Percentiles rank a stretch among this genome's conserved stretches.
Conservation (phyloP, 2,329 filamentous ascomycete species). For the Colletotrichum magnum region DNA sequence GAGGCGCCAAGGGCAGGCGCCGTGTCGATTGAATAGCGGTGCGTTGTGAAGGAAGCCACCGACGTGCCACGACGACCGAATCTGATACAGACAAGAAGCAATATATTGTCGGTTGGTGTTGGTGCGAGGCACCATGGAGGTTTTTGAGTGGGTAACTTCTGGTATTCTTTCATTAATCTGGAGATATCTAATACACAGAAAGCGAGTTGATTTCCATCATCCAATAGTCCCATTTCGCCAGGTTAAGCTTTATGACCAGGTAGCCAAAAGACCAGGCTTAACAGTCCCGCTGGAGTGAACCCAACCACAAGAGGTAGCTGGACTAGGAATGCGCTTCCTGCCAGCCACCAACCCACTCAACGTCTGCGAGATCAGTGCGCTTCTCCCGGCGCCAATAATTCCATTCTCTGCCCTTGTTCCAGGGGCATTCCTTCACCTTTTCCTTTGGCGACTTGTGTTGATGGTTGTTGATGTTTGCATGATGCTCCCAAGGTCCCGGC, state of each 20-base stretch:
- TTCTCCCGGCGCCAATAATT: conserved; percentile 73
- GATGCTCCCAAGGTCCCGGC: conserved; percentile 64
- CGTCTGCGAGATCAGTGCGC: conserved; percentile 78
- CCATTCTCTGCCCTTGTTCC: conserved; percentile 72
- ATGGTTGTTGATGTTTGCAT: conserved; percentile 54
- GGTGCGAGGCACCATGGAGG: background rate
- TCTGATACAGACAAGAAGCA: background rate
- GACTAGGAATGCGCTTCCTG: conserved; percentile 68
- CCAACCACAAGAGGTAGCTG: conserved; percentile 73
- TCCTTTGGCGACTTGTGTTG: conserved; percentile 60
- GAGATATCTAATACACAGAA: conserved; percentile 74
- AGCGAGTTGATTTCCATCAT: conserved; percentile 69
- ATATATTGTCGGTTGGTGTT: background rate
- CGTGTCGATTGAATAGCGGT: too few relatives aligned
- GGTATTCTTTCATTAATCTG: conserved; percentile 66
- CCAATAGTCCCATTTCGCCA: conserved; percentile 32
- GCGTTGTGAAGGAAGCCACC: too few relatives aligned
- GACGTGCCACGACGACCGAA: too few relatives aligned
- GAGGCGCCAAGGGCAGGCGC: too few relatives aligned
- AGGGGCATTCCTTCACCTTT: conserved; percentile 67
- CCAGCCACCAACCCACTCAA: conserved; percentile 97
- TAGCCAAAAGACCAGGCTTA: background rate
- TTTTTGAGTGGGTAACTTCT: conserved; percentile 76
- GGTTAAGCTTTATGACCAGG: background rate
- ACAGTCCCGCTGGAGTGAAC: conserved; percentile 49